Conservation (phyloP, 2,329 filamentous ascomycete species). For the Chaetomiaceae sp. region DNA sequence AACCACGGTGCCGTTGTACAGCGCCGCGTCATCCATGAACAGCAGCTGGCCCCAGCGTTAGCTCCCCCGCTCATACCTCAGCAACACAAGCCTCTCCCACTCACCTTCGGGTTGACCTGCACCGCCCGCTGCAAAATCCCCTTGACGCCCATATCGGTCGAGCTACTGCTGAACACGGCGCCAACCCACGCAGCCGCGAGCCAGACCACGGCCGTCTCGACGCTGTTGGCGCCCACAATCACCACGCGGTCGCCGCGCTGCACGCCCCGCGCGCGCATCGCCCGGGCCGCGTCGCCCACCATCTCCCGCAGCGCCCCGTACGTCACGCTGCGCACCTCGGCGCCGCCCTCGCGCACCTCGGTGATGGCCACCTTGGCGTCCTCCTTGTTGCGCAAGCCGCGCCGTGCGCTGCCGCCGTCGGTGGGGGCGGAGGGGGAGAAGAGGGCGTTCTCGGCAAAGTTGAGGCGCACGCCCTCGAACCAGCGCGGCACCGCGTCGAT, state of each 20-base stretch:
- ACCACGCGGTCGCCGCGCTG: slow-evolving; percentile 69
- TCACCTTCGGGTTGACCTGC: slow-evolving; percentile 67
- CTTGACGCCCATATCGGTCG: slow-evolving; percentile 78
- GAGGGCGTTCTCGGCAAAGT: slow-evolving; percentile 77
- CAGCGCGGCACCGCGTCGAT: slow-evolving; percentile 71
- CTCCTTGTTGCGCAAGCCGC: slow-evolving; percentile 60
- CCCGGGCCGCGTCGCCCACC: slow-evolving; percentile 58
- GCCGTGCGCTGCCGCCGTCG: slow-evolving; percentile 11
- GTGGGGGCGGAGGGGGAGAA: slow-evolving; percentile 47
- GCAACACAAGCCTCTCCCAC: slow-evolving; percentile 15
- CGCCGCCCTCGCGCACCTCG: slow-evolving; percentile 65
- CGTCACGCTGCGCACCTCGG: slow-evolving; percentile 52
- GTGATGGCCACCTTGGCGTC: slow-evolving; percentile 67
- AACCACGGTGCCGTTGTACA: slow-evolving; percentile 74
- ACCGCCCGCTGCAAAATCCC: slow-evolving; percentile 70
- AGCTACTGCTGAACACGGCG: slow-evolving; percentile 69
- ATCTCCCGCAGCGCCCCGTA: slow-evolving; percentile 62
- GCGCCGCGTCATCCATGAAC: slow-evolving; percentile 76
- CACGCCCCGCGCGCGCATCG: slow-evolving; percentile 63
- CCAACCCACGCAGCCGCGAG: slow-evolving; percentile 67
- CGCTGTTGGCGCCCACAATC: slow-evolving; percentile 68
- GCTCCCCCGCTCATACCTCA: neutral
- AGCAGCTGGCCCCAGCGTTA: slow-evolving; percentile 47
- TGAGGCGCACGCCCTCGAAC: slow-evolving; percentile 71
- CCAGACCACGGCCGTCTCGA: slow-evolving; percentile 69